These are phyloP conservation scores for Peziza echinospora DNA, from an alignment of 495 filamentous ascomycete genomes.

Conservation along the genomic window DNA sequence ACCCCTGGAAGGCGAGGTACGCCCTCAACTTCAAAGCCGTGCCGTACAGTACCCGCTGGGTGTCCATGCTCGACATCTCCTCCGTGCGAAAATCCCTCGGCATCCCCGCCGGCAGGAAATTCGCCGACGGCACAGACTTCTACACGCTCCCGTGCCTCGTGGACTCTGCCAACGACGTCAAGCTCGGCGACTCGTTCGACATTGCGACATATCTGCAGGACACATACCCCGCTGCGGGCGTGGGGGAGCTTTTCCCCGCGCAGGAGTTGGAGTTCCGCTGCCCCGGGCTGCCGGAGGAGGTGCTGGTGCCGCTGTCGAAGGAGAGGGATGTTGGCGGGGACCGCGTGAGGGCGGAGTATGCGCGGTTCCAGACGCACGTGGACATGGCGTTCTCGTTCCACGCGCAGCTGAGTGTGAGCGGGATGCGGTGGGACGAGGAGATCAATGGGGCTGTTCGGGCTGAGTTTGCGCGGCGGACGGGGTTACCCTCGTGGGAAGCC, in stretches of 20 bases:
- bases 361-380: constrained; percentile 27
- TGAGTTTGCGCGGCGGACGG: constrained; percentile 27
- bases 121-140: constrained; percentile 35
- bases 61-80: constrained; percentile 28
- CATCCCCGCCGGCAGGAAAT: constrained; percentile 28
- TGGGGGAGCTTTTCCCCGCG: constrained; percentile 23
- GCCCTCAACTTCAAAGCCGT: constrained; percentile 40
- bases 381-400: constrained; percentile 30
- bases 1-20: constrained; percentile 38
- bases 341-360: constrained; percentile 18
- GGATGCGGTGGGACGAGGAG: constrained; percentile 27
- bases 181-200: constrained; percentile 40
- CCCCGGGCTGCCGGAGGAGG: constrained; percentile 18
- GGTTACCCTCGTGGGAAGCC: constrained; percentile 27
- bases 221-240: constrained; percentile 24
- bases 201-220: constrained; percentile 36
- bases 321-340: constrained; percentile 3
- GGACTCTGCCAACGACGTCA: constrained; percentile 23
- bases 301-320: constrained; percentile 20
- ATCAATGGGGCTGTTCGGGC: constrained; percentile 24
- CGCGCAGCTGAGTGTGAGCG: constrained; percentile 16
- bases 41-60: constrained; percentile 32
- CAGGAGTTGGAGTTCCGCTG: constrained; percentile 13
- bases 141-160: constrained; percentile 37
- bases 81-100: constrained; percentile 25